A percentile compares a stretch with the other conserved stretches of the same genome.
Evolutionary conservation across 108 stramenopile genomes (phyloP).

Genomic region (Fistulifera solaris): DNA sequence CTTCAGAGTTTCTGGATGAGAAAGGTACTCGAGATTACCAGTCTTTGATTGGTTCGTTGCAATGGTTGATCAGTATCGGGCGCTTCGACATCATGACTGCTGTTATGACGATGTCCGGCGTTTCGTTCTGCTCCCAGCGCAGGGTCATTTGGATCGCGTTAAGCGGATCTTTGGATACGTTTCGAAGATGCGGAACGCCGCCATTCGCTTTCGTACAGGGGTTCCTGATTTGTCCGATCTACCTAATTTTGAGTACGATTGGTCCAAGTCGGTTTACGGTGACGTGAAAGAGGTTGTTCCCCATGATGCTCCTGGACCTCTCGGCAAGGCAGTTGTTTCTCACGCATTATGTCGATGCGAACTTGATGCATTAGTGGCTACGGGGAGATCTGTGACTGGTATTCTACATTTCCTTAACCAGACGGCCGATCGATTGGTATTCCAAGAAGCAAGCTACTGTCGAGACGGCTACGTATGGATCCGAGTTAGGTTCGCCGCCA

Average conservation of each 20-base stretch:
- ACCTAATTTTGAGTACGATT: neutral
- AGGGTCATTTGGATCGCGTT: conserved; percentile 24
- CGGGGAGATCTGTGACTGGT: conserved; percentile 12
- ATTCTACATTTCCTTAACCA: conserved; percentile 12
- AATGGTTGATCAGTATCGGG: conserved; percentile 16
- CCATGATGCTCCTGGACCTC: conserved; percentile 7
- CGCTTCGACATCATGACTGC: conserved; percentile 21
- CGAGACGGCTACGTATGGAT: conserved; percentile 27
- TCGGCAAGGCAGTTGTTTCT: conserved; percentile 5
- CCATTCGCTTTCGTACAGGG: conserved; percentile 7
- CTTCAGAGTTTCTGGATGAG: neutral
- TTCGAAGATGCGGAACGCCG: conserved; percentile 5
- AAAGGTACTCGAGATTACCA: conserved; percentile 12
- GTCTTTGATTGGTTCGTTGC: conserved; percentile 15
- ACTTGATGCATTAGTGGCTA: conserved; percentile 13
- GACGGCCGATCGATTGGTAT: conserved; percentile 13
- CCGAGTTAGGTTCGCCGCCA: conserved; percentile 33
- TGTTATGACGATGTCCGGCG: conserved; percentile 11
- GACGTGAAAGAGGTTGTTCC: conserved; percentile 12
- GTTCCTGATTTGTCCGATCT: neutral
- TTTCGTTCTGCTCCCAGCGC: conserved; percentile 19
- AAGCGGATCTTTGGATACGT: conserved; percentile 23
- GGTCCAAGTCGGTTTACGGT: conserved; percentile 7
- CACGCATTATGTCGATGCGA: conserved; percentile 13
- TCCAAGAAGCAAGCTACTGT: conserved; percentile 28